A percentile compares a stretch with the other conserved stretches of the same genome.
These are phyloP conservation scores for Drosera spatulata DNA, from an alignment of 179 eudicot genomes.

Conservation along the genomic window DNA sequence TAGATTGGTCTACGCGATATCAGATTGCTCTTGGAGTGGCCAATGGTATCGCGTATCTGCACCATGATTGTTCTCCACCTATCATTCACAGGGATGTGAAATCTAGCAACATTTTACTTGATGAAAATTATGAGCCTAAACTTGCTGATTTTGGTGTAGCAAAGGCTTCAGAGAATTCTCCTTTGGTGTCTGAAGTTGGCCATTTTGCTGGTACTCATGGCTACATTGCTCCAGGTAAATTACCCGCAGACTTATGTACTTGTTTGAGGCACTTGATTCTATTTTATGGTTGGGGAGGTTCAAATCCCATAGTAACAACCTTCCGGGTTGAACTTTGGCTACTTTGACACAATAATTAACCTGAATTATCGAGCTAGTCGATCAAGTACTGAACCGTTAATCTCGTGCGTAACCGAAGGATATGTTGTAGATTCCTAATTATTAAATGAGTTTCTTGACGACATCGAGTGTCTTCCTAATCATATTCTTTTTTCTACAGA, in stretches of 20 bases:
- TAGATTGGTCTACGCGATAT: constrained; percentile 67
- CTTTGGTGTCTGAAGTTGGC: constrained; percentile 33
- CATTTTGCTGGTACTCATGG: constrained; percentile 88
- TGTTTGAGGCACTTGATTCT: neutral
- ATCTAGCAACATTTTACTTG: constrained; percentile 78
- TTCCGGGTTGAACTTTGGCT: too few species aligned
- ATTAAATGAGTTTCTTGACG: too few species aligned
- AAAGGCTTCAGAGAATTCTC: constrained; percentile 24
- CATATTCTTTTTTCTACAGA: constrained; percentile 26
- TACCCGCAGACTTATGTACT: neutral
- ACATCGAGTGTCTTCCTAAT: neutral
- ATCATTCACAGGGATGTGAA: constrained; percentile 80
- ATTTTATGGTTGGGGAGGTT: too few species aligned
- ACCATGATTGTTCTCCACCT: constrained; percentile 72
- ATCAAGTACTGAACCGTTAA: too few species aligned
- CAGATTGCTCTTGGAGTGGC: constrained; percentile 80
- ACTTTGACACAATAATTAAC: too few species aligned
- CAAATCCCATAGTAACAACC: too few species aligned
- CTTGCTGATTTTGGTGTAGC: constrained; percentile 93
- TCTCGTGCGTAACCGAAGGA: too few species aligned
- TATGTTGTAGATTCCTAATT: too few species aligned
- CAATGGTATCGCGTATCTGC: constrained; percentile 77
- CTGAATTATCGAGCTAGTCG: too few species aligned
- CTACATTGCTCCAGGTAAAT: constrained; percentile 59
- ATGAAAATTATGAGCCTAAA: constrained; percentile 65